Percentiles rank a stretch among this genome's conserved stretches.
Conservation (phyloP, 148 eudicot genomes). For the Arctostaphylos glauca region DNA sequence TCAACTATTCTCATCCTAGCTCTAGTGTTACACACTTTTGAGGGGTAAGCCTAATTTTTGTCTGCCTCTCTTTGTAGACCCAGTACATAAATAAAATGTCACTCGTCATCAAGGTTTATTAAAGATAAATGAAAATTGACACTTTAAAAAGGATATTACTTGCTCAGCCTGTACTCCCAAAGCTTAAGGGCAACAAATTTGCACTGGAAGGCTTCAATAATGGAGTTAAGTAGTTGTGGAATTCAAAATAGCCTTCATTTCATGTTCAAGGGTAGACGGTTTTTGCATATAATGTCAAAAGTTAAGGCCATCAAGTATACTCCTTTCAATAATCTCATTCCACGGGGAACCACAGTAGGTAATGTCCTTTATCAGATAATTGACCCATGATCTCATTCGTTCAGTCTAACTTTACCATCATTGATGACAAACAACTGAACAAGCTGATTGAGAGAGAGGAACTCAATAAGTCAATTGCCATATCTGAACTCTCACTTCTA, state of each 20-base stretch:
- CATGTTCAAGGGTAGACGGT: background rate
- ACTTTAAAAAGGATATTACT: background rate
- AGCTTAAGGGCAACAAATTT: background rate
- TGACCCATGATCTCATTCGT: background rate
- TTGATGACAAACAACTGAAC: background rate
- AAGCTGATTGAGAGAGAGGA: background rate
- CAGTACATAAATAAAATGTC: background rate
- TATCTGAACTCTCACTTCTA: background rate
- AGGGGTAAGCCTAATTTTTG: background rate
- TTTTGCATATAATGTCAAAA: background rate
- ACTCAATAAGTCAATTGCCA: conserved; percentile 1
- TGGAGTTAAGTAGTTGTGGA: background rate
- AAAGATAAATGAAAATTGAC: background rate
- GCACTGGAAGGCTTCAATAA: background rate
- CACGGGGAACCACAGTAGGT: background rate
- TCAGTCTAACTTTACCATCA: background rate
- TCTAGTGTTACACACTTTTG: background rate
- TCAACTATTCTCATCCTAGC: background rate
- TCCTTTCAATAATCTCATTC: background rate
- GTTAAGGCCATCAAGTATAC: background rate
- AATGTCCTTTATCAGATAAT: background rate
- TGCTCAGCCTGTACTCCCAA: background rate
- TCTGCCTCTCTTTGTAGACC: background rate
- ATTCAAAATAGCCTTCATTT: background rate
- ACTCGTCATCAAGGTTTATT: background rate